phyloP scores from a whole-genome alignment of 768 basidiomycete species.

The Pulveroboletus sp. region DNA sequence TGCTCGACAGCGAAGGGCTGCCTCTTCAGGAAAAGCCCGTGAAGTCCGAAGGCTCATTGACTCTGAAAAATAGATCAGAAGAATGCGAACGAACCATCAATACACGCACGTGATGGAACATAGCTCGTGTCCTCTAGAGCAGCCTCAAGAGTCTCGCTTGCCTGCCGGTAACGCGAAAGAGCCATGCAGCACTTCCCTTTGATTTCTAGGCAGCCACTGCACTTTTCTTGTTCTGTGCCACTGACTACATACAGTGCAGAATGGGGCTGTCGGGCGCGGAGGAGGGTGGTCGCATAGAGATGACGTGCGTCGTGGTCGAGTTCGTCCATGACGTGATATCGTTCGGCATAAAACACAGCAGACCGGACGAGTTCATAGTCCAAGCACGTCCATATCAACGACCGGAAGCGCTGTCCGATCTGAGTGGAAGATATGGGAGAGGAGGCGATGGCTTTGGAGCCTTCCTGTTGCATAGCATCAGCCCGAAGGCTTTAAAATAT shows the following conservation, averaged over 20 bases:
- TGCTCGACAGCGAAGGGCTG: constrained; percentile 69
- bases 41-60: constrained; percentile 52
- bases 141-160: constrained; percentile 64
- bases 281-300: constrained; percentile 75
- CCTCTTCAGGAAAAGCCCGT: constrained; percentile 63
- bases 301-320: constrained; percentile 77
- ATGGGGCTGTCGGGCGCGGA: constrained; percentile 64
- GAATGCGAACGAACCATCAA: background rate
- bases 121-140: constrained; percentile 50
- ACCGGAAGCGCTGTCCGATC: constrained; percentile 64
- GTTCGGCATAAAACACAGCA: constrained; percentile 86
- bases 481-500: constrained; percentile 31
- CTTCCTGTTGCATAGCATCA: constrained; percentile 55
- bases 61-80: constrained; percentile 34
- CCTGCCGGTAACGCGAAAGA: constrained; percentile 73
- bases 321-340: constrained; percentile 69
- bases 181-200: constrained; percentile 70
- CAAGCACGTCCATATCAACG: constrained; percentile 78
- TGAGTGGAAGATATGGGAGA: constrained; percentile 46
- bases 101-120: constrained; percentile 52
- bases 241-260: constrained; percentile 72
- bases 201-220: constrained; percentile 73
- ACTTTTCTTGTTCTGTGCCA: constrained; percentile 53
- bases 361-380: constrained; percentile 75
- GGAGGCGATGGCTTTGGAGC: constrained; percentile 24